These are phyloP conservation scores for Craterostigma plantagineum DNA, from an alignment of 257 asterid species.

Conservation along the genomic window DNA sequence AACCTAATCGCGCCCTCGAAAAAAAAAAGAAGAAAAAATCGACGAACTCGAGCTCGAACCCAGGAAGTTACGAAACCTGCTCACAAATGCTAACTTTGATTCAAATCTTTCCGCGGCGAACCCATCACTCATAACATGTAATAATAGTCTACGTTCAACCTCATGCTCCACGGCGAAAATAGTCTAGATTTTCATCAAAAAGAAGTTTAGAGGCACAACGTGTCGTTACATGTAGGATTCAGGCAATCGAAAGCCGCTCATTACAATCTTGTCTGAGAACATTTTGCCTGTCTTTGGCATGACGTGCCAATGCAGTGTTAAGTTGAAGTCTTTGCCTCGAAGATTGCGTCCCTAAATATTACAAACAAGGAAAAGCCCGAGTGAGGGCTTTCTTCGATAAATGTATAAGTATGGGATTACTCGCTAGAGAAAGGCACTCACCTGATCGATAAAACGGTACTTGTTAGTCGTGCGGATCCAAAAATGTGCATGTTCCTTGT, in stretches of 20 bases:
- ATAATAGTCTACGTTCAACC: no score
- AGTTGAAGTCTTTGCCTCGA: conserved; percentile 62
- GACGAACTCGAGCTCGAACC: no score
- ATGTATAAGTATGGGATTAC: not conserved
- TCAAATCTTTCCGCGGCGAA: no score
- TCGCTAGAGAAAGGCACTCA: conserved; percentile 5
- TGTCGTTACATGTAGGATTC: conserved; percentile 20
- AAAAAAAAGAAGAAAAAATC: no score
- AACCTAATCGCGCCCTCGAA: no score
- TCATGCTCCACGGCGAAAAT: no score
- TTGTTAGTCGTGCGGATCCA: conserved; percentile 45
- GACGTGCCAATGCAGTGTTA: conserved; percentile 92
- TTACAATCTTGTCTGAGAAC: conserved; percentile 70
- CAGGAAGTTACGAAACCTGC: no score
- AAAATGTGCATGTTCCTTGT: conserved; percentile 37
- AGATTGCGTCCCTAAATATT: conserved; percentile 67
- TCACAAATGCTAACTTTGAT: no score
- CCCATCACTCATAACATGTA: no score
- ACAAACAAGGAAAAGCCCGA: not conserved
- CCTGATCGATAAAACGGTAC: conserved; percentile 52
- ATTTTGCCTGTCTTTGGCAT: conserved; percentile 99
- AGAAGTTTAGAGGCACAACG: no score
- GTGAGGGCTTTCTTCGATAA: no score
- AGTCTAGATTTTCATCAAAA: no score
- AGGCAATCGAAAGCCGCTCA: conserved; percentile 72